phyloP scores from a whole-genome alignment of 306 rosid species.

The Glycine latifolia region DNA sequence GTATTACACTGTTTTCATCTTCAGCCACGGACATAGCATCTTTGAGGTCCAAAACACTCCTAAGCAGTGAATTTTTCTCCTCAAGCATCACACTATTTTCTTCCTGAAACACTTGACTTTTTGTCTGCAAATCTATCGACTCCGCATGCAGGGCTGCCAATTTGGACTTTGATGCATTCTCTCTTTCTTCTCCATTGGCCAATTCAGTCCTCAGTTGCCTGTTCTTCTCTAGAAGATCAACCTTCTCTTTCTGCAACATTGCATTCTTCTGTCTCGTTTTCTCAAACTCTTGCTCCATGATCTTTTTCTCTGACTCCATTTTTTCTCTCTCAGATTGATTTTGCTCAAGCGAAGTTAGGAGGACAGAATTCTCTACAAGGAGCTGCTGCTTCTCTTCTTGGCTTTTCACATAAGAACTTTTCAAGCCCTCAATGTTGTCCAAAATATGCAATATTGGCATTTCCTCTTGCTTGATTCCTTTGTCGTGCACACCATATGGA shows the following conservation, averaged over 20 bases:
- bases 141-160: slow-evolving; percentile 56
- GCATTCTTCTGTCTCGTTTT: slow-evolving; percentile 53
- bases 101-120: slow-evolving; percentile 58
- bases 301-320: slow-evolving; percentile 56
- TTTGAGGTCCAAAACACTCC: slow-evolving; percentile 60
- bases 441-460: slow-evolving; percentile 60
- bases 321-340: slow-evolving; percentile 60
- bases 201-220: slow-evolving; percentile 60
- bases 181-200: slow-evolving; percentile 60
- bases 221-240: slow-evolving; percentile 64
- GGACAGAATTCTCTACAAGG: slow-evolving; percentile 72
- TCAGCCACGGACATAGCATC: slow-evolving; percentile 56
- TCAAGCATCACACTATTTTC: slow-evolving; percentile 65
- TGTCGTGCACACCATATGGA: slow-evolving; percentile 50
- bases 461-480: slow-evolving; percentile 58
- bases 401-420: slow-evolving; percentile 60
- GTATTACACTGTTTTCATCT: slow-evolving; percentile 62
- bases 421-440: slow-evolving; percentile 65
- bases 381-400: slow-evolving; percentile 75
- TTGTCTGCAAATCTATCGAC: slow-evolving; percentile 56
- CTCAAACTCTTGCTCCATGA: slow-evolving; percentile 63
- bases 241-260: slow-evolving; percentile 61
- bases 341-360: slow-evolving; percentile 67
- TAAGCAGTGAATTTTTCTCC: slow-evolving; percentile 65
- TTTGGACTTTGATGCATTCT: slow-evolving; percentile 55